These are phyloP conservation scores for Corymbia calophylla DNA, from an alignment of 441 rosid species.

Conservation along the genomic window DNA sequence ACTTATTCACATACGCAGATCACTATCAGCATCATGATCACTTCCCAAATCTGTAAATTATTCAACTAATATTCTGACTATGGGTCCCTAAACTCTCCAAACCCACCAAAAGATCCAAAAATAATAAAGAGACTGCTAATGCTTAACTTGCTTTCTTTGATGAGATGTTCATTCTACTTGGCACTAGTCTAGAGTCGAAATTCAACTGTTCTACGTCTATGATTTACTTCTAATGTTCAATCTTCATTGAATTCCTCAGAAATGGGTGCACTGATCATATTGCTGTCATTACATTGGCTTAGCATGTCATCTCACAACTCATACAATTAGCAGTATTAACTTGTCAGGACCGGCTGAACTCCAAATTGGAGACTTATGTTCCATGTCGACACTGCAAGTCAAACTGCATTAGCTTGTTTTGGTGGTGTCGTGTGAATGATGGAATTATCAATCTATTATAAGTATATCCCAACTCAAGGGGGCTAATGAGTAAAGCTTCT, in stretches of 20 bases:
- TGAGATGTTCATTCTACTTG: not conserved
- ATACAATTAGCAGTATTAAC: not conserved
- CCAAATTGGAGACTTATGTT: not conserved
- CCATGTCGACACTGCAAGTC: not conserved
- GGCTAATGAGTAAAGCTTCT: not conserved
- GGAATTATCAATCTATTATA: not conserved
- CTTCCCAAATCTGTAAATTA: not conserved
- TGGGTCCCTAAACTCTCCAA: not conserved
- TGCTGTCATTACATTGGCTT: not conserved
- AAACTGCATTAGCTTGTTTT: not conserved
- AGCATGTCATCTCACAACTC: not conserved
- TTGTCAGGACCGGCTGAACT: not conserved
- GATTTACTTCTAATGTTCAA: not conserved
- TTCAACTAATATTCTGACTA: not conserved
- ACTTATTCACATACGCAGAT: not conserved
- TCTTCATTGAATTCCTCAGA: not conserved
- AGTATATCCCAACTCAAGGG: not conserved
- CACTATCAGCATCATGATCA: not conserved
- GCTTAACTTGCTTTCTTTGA: not conserved
- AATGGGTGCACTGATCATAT: not conserved
- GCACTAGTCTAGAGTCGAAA: not conserved
- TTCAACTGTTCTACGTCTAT: not conserved
- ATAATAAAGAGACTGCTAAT: not conserved
- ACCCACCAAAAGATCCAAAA: not conserved
- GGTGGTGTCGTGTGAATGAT: not conserved